Evolutionary conservation across 345 rosid genomes (phyloP).

Genomic region (Pistacia vera): DNA sequence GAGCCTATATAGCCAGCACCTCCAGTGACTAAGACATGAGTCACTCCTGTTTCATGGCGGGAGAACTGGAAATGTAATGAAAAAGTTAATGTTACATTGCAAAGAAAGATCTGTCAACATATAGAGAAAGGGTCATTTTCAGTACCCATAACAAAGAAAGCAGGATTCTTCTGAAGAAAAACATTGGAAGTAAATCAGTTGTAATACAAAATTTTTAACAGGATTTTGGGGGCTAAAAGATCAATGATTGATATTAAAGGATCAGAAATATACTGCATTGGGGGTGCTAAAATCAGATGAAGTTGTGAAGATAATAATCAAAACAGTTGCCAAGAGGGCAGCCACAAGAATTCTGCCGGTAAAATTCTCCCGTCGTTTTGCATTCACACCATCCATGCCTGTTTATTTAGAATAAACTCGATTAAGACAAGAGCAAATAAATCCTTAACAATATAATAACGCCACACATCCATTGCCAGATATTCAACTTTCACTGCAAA

Average conservation of each 20-base stretch:
- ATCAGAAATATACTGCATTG: slow-evolving; percentile 26
- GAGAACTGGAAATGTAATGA: slow-evolving; percentile 39
- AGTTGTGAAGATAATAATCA: slow-evolving; percentile 34
- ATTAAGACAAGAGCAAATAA: too few relatives aligned
- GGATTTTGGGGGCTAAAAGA: not conserved
- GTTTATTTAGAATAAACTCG: not conserved
- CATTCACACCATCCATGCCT: slow-evolving; percentile 40
- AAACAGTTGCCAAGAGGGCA: slow-evolving; percentile 33
- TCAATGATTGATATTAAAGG: not conserved
- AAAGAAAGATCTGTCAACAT: not conserved
- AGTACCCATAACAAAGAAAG: not conserved
- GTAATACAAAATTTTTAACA: too few relatives aligned
- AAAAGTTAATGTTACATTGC: slow-evolving; percentile 29
- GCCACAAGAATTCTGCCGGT: slow-evolving; percentile 36
- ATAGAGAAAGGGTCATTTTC: too few relatives aligned
- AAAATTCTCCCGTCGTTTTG: slow-evolving; percentile 28
- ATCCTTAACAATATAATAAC: not conserved
- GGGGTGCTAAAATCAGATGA: slow-evolving; percentile 29
- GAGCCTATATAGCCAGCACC: slow-evolving; percentile 88
- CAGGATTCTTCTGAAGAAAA: too few relatives aligned
- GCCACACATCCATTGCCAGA: too few relatives aligned
- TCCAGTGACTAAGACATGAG: slow-evolving; percentile 74
- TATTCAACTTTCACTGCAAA: too few relatives aligned
- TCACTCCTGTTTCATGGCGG: slow-evolving; percentile 48
- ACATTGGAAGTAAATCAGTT: too few relatives aligned